Conservation (phyloP, 345 rosid genomes). For the Eucalyptus marginata region DNA sequence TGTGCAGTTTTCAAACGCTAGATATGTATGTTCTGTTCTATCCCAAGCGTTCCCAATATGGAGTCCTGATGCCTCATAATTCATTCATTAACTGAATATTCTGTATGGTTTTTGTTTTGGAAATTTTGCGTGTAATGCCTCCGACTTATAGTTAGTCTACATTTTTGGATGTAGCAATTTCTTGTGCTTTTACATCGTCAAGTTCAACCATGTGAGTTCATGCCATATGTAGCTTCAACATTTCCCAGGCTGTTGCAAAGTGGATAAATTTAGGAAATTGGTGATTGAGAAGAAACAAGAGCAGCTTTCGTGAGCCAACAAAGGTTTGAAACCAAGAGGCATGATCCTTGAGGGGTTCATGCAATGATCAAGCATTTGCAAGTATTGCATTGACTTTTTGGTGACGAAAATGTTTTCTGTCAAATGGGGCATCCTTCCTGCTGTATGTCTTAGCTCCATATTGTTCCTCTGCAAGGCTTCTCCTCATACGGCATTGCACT, state of each 20-base stretch:
- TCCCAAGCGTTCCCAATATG: too few species aligned
- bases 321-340: neutral
- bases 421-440: neutral
- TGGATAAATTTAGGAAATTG: neutral
- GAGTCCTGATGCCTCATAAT: too few species aligned
- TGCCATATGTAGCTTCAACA: neutral
- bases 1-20: rapidly evolving
- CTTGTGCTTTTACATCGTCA: neutral
- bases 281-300: neutral
- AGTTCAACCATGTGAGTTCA: neutral
- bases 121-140: neutral
- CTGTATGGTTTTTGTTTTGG: neutral
- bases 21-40: too few species aligned
- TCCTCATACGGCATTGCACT: neutral
- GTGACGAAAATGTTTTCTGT: neutral
- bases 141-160: neutral
- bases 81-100: neutral
- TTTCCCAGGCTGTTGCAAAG: neutral
- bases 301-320: neutral
- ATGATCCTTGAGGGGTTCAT: neutral
- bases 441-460: neutral
- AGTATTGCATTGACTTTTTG: neutral
- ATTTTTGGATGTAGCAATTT: neutral
- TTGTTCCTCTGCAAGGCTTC: neutral
- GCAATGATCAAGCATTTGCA: neutral